Evolutionary conservation across 2,329 filamentous ascomycete genomes (phyloP).

Genomic region (Colletotrichum sp.): DNA sequence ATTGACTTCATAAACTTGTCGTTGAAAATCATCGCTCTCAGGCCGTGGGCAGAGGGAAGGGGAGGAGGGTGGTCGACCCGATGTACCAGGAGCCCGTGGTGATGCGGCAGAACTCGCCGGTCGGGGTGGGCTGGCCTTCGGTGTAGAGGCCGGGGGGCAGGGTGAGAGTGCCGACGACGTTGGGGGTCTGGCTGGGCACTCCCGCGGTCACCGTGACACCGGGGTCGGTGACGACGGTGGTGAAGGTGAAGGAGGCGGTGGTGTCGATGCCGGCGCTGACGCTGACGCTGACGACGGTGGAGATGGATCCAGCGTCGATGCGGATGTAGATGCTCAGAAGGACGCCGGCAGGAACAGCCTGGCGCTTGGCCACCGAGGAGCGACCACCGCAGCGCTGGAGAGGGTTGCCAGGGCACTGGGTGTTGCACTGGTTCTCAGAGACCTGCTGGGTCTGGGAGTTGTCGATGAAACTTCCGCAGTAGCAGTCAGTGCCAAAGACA

Average conservation of each 20-base stretch:
- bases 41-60: not conserved
- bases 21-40: not conserved
- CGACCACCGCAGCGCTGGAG: conserved; percentile 30
- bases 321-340: conserved; percentile 8
- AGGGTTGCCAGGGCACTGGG: conserved; percentile 31
- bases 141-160: conserved; percentile 15
- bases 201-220: not conserved
- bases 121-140: not conserved
- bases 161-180: not conserved
- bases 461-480: conserved; percentile 30
- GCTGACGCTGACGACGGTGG: not conserved
- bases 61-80: conserved; percentile 2
- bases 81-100: conserved; percentile 8
- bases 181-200: not conserved
- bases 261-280: not conserved
- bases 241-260: not conserved
- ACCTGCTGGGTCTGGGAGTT: conserved; percentile 6
- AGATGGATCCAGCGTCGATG: not conserved
- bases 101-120: conserved; percentile 4
- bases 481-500: conserved; percentile 30
- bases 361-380: not conserved
- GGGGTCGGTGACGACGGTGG: not conserved
- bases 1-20: not conserved
- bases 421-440: conserved; percentile 26
- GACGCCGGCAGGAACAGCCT: not conserved